A percentile compares a stretch with the other conserved stretches of the same genome.
These are phyloP conservation scores for Poa pratensis DNA, from an alignment of 176 grass and related monocot species.

Conservation along the genomic window DNA sequence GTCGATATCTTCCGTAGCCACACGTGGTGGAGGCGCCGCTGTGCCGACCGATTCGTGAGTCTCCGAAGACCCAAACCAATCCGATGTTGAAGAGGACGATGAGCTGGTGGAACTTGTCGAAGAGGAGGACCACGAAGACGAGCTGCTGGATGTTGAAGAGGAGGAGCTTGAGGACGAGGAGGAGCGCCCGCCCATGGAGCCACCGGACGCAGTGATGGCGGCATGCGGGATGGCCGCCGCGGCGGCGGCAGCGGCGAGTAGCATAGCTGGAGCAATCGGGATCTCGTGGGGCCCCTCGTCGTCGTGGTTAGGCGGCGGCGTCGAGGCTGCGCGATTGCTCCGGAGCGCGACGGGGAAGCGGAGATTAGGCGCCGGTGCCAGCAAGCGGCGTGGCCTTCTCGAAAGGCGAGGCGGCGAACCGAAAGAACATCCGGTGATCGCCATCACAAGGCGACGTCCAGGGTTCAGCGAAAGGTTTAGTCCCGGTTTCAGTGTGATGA, in stretches of 20 bases:
- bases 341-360: background rate
- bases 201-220: conserved; percentile 40
- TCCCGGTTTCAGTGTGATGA: background rate
- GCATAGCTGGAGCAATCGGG: background rate
- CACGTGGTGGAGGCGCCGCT: background rate
- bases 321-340: background rate
- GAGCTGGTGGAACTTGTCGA: background rate
- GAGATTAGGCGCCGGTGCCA: background rate
- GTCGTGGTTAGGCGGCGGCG: background rate
- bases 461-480: background rate
- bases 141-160: background rate
- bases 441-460: background rate
- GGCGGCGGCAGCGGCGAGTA: background rate
- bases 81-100: background rate
- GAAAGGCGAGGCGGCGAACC: background rate
- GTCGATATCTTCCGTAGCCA: background rate
- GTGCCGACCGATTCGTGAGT: conserved; percentile 37
- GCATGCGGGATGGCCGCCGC: background rate
- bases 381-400: background rate
- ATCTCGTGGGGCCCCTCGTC: background rate
- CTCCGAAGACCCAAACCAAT: background rate
- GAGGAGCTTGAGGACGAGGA: background rate
- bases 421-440: background rate
- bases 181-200: conserved; percentile 45
- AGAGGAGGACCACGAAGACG: background rate